Evolutionary conservation across 345 rosid genomes (phyloP).

Genomic region (Arabis hirsuta): DNA sequence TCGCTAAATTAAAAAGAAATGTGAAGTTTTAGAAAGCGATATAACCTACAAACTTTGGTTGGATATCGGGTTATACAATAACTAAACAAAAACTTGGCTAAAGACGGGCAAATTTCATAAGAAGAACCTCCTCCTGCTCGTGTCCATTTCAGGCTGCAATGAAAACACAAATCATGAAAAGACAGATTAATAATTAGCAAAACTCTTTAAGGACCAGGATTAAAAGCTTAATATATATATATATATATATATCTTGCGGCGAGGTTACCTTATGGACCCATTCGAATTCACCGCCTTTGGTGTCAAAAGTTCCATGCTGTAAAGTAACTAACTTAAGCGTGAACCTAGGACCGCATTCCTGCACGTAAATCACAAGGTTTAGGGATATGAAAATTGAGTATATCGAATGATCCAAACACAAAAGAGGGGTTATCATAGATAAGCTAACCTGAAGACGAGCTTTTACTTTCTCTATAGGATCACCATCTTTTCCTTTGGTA

Average conservation of each 20-base stretch:
- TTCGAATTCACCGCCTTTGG: conserved; percentile 85
- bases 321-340: conserved; percentile 76
- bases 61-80: too few species aligned
- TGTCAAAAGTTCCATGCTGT: conserved; percentile 92
- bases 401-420: background rate
- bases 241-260: conserved; percentile 49
- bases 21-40: too few species aligned
- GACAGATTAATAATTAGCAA: background rate
- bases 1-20: too few species aligned
- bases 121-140: conserved; percentile 96
- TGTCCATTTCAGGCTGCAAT: conserved; percentile 89
- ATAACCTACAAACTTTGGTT: too few species aligned
- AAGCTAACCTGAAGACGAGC: conserved; percentile 81
- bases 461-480: conserved; percentile 55
- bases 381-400: background rate
- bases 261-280: conserved; percentile 91
- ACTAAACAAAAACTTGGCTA: too few species aligned
- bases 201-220: background rate
- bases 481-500: conserved; percentile 54
- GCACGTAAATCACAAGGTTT: conserved; percentile 6
- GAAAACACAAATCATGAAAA: conserved; percentile 10
- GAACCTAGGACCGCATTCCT: conserved; percentile 96
- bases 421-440: background rate
- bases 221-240: background rate
- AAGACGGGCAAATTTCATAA: conserved; percentile 45